A percentile compares a stretch with the other conserved stretches of the same genome.
These are phyloP conservation scores for Microstroma glucosiphilum DNA, from an alignment of 1,284 basidiomycete species.

Conservation along the genomic window DNA sequence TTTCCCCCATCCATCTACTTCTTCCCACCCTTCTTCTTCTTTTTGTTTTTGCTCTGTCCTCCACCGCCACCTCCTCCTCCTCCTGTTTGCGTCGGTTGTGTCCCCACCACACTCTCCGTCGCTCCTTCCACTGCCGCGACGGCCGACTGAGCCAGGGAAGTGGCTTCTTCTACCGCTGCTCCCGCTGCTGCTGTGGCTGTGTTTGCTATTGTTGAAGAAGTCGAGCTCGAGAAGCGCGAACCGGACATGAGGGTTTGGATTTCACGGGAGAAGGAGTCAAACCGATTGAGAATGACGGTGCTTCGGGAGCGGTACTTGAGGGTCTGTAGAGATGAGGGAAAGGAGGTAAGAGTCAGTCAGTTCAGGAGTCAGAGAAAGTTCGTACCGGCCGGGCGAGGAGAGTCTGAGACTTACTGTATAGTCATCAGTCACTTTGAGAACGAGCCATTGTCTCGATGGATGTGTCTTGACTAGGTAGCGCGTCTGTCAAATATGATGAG, in stretches of 20 bases:
- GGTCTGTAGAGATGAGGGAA: slow-evolving; percentile 12
- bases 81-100: not conserved
- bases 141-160: not conserved
- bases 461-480: slow-evolving; percentile 38
- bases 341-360: not conserved
- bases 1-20: slow-evolving; percentile 5
- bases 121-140: slow-evolving; percentile 6
- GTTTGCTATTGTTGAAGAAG: not conserved
- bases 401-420: slow-evolving; percentile 18
- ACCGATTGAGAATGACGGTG: slow-evolving; percentile 85
- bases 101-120: not conserved
- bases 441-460: slow-evolving; percentile 26
- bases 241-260: slow-evolving; percentile 68
- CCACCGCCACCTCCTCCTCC: slow-evolving; percentile 8
- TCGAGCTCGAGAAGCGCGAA: not conserved
- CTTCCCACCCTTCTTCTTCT: slow-evolving; percentile 17
- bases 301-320: slow-evolving; percentile 90
- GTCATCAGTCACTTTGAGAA: slow-evolving; percentile 42
- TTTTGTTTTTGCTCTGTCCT: slow-evolving; percentile 7
- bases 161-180: not conserved
- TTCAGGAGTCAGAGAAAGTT: too few relatives aligned
- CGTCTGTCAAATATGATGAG: slow-evolving; percentile 13
- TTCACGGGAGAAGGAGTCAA: slow-evolving; percentile 78
- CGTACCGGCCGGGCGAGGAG: not conserved
- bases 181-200: slow-evolving; percentile 8